Base-by-base conservation (phyloP, 1,284 basidiomycete genomes). In the Austroboletus novae-zelandiae region DNA sequence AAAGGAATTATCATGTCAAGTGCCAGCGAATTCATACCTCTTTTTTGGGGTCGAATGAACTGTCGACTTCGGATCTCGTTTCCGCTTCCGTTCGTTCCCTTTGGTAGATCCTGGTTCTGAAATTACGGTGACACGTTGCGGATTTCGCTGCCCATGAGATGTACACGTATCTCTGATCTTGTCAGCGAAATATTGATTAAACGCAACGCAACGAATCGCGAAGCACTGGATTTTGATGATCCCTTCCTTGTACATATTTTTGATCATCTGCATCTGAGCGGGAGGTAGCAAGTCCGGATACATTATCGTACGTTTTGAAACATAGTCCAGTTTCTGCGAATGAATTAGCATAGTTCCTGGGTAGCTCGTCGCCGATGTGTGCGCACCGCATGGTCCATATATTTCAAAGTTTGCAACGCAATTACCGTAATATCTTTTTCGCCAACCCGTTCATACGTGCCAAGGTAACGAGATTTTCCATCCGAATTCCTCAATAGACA, bases 201-300 rank as follows among this genome's bases (percentile, higher is more conserved):
- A 54, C 34, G 47, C 46, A 15, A 69, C 42, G 20, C 60, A 55
- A 50, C 36, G 62, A 48, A 65, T 59, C 5, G 40, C 58, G 41
- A 69, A 57, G 44, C 64, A 65, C 37, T 59, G 50, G 9, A 68
- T 48, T 39, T 67, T 59, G 48, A 69, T 63, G 42, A 68, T 50
- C 9, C 64, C 67, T 20, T 57, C 47, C 43, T 45, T 52, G 43
- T 61, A 65, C 64, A 69, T 68, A 17, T 58, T 56, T 14, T 43
- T 48, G 31, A 62, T 60, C 66, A 67, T 67, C 34, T 48, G 52
- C 31, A 41, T 45, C 17, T 65, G 66, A n/a, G 50, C 56, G 7
- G 65, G 57, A 20, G 64, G 52, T 18, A 70, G 35, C 23, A 64
- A 47, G 40, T 68, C 53, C n/a, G 47, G 51, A 45, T 58, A 61